A percentile compares a stretch with the other conserved stretches of the same genome.
Conservation (phyloP, 768 basidiomycete genomes). For the Hygrophorus pudorinus region DNA sequence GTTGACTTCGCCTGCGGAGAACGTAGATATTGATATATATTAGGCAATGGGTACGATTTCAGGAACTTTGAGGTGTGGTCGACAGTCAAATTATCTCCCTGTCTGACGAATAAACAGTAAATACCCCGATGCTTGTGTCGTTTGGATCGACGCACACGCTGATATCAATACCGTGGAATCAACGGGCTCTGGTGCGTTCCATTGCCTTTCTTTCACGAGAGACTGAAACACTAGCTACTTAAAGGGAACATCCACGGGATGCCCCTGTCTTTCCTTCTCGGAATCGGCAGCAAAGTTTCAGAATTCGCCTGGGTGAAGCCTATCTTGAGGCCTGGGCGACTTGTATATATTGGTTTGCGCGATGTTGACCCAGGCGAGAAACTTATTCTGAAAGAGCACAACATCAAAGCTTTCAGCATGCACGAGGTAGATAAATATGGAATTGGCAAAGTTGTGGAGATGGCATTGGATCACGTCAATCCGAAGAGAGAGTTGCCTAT, state of each 20-base stretch:
- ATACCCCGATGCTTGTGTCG: constrained; percentile 73
- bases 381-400: constrained; percentile 67
- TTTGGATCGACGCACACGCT: constrained; percentile 97
- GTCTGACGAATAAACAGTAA: constrained; percentile 28
- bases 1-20: not conserved
- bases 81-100: not conserved
- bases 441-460: constrained; percentile 90
- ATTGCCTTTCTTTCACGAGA: constrained; percentile 4
- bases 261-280: constrained; percentile 90
- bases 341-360: constrained; percentile 96
- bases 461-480: constrained; percentile 94
- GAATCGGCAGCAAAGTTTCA: constrained; percentile 33
- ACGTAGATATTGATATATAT: constrained; percentile 2
- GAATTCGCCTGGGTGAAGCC: constrained; percentile 50
- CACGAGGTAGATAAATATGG: constrained; percentile 87
- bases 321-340: constrained; percentile 53
- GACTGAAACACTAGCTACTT: constrained; percentile 1
- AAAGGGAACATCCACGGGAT: constrained; percentile 95
- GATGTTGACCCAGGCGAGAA: constrained; percentile 90
- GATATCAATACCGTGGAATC: constrained; percentile 90
- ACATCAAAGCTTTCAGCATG: constrained; percentile 86
- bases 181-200: constrained; percentile 55
- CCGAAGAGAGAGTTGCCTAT: constrained; percentile 76
- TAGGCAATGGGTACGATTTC: constrained; percentile 89
- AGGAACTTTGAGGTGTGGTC: constrained; percentile 66